Evolutionary conservation across 2,329 filamentous ascomycete species (phyloP).

Genomic region (Trichoderma brevicompactum): DNA sequence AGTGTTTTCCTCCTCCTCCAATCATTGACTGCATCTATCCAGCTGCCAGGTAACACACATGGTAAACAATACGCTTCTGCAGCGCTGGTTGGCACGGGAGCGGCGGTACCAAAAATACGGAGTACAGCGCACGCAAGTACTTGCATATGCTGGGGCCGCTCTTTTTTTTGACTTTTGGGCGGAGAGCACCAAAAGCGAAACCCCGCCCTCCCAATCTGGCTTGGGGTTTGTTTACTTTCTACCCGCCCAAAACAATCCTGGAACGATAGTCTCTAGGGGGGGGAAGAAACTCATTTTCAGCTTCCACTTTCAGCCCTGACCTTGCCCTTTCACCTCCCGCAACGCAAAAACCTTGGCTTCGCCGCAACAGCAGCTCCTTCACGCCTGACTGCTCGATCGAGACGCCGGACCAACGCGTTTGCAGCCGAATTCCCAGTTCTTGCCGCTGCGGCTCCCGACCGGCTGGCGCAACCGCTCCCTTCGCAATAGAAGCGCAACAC

Average conservation of each 20-base stretch:
- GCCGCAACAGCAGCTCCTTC: not conserved
- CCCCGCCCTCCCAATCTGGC: slow-evolving; percentile 10
- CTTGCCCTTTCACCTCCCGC: not conserved
- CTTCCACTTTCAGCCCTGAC: slow-evolving; percentile 18
- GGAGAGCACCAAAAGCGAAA: not conserved
- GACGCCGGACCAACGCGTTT: not conserved
- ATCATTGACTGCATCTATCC: too few species aligned
- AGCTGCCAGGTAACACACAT: not conserved
- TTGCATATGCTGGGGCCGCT: slow-evolving; percentile 12
- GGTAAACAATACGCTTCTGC: not conserved
- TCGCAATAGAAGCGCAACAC: not conserved
- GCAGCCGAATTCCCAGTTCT: not conserved
- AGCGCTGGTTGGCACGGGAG: slow-evolving; percentile 4
- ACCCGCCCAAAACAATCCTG: slow-evolving; percentile 19
- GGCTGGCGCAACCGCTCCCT: slow-evolving; percentile 14
- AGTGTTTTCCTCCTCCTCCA: too few species aligned
- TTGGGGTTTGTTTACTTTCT: slow-evolving; percentile 29
- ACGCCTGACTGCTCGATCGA: slow-evolving; percentile 12
- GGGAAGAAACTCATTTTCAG: slow-evolving; percentile 17
- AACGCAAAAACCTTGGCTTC: slow-evolving; percentile 3
- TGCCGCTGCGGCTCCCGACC: not conserved
- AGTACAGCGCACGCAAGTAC: slow-evolving; percentile 5
- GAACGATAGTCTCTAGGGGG: not conserved
- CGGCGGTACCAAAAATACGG: not conserved
- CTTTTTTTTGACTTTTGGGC: not conserved